Base-by-base conservation (phyloP, 2,329 filamentous ascomycete species). In the Fusarium verrucosum region DNA sequence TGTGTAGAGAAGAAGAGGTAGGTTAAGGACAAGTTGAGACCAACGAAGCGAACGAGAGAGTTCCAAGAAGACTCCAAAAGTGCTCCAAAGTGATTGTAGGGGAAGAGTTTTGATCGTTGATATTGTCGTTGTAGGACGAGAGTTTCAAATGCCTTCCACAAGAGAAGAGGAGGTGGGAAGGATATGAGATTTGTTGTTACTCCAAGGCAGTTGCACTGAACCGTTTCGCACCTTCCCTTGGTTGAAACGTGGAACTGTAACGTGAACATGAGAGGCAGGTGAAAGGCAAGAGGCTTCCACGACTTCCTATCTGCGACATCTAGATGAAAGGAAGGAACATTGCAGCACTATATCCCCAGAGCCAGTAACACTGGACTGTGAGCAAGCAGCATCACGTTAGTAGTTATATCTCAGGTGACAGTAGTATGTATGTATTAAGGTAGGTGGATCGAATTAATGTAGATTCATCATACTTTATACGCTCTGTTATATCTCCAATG, bases 21-120 rank as follows among this genome's bases (percentile, higher is more conserved):
- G 22, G 5, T 36, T 16, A 43, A 28, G 19, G 17, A 45, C 13
- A 16, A 50, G 60, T 32, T 33, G 36, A 33, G 40, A 25, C 26
- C 41, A 54, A 42, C 30, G 32, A 46, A 53, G 26, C 16, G 41
- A 57, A 57, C 25, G 51, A 56, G 10, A 52, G 42, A 58, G 64
- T 53, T 58, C 64, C 64, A 68, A 68, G 55, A 67, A 68, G 43
- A 50, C 51, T 49, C 64, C 65, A 67, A 67, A 67, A 67, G 44
- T 37, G 51, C 45, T 35, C 37, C 50, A 65, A 51, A 46, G 37
- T 10, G 19, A 22, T 53, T 46, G 46, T 23, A 33, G 33, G 40
- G 35, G 26, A 51, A 65, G 50, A 45, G 45, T 11, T 32, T 40
- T 22, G 26, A 17, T 46, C 35, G 32, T 49, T 30, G 33, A 40